Evolutionary conservation across 2,329 filamentous ascomycete species (phyloP).

Genomic region (Hypoxylon sp.): DNA sequence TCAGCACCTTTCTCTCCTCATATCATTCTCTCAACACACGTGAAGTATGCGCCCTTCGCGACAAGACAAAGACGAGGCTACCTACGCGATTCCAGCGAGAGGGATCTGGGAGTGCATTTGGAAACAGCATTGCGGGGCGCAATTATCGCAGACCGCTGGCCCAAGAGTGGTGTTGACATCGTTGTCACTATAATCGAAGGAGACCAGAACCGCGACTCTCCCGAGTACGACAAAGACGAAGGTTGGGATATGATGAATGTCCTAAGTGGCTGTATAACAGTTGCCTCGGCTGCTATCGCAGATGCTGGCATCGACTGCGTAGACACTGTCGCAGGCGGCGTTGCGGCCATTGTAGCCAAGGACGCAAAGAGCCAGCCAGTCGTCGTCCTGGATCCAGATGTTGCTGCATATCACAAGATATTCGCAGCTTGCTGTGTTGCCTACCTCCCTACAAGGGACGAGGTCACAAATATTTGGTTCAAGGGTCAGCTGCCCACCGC

Average conservation of each 20-base stretch:
- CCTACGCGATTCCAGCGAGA: conserved; percentile 85
- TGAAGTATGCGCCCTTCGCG: conserved; percentile 97
- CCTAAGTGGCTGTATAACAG: conserved; percentile 91
- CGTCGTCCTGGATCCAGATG: conserved; percentile 84
- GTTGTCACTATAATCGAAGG: conserved; percentile 94
- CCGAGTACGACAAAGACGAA: conserved; percentile 67
- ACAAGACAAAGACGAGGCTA: conserved; percentile 86
- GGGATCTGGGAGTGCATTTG: conserved; percentile 90
- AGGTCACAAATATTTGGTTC: conserved; percentile 95
- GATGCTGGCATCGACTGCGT: conserved; percentile 98
- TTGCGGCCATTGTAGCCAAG: conserved; percentile 80
- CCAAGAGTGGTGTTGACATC: conserved; percentile 98
- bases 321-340: conserved; percentile 89
- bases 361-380: conserved; percentile 56
- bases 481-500: conserved; percentile 75
- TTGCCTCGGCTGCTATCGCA: conserved; percentile 90
- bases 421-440: conserved; percentile 89
- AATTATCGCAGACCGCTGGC: conserved; percentile 94
- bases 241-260: conserved; percentile 94
- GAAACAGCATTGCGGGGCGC: conserved; percentile 91
- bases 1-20: conserved; percentile 94
- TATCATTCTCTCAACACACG: conserved; percentile 89
- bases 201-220: conserved; percentile 79
- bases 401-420: conserved; percentile 83
- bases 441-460: conserved; percentile 87